Evolutionary conservation across 176 grass and related monocot species (phyloP), one percentile per base, ranked within the genome.

Genomic region (Panicum miliaceum): DNA sequence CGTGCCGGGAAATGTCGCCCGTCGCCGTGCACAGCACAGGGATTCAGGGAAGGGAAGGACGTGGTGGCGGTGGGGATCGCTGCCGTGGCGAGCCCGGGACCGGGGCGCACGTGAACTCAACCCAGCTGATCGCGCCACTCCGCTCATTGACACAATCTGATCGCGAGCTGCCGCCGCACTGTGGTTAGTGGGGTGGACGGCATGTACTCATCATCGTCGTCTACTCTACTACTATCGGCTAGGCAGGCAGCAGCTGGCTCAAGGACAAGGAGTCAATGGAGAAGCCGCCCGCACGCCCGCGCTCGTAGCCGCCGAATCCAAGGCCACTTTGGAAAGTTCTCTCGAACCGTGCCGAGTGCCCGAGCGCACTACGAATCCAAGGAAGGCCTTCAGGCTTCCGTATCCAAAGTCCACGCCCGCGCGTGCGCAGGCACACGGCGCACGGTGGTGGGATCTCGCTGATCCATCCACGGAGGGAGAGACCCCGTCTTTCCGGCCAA

Each of bases 241-340:
- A 27, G 2, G 48, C 64, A n/a, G n/a, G n/a, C n/a, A n/a, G n/a
- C n/a, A 70, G 50, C 50, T 25, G 70, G 43, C 43, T 38, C 42
- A 64, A 37, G 63, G n/a, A n/a, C n/a, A n/a, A n/a, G 3, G 23
- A 20, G 23, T 3, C 41, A 72, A 35, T 50, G 1, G 15, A 19
- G n/a, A 3, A 52, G 34, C 35, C 0, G 22, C 36, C 7, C 37
- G 20, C 47, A 3, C 6, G 8, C 4, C 6, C 8, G 23, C 20
- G 11, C 18, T 11, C 62, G 6, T 32, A 37, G 32, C 50, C 71
- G 83, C 61, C 77, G 79, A 86, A 82, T 90, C 84, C 88, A 90
- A 86, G 78, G 79, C 84, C 73, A 16, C 73, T 78, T 78, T 82
- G 7, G 82, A 85, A 68, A 71, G 78, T 56, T 86, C 82, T 27